Evolutionary conservation across 2,329 filamentous ascomycete genomes (phyloP).

Genomic region (Ceratocystis diversiconidia): DNA sequence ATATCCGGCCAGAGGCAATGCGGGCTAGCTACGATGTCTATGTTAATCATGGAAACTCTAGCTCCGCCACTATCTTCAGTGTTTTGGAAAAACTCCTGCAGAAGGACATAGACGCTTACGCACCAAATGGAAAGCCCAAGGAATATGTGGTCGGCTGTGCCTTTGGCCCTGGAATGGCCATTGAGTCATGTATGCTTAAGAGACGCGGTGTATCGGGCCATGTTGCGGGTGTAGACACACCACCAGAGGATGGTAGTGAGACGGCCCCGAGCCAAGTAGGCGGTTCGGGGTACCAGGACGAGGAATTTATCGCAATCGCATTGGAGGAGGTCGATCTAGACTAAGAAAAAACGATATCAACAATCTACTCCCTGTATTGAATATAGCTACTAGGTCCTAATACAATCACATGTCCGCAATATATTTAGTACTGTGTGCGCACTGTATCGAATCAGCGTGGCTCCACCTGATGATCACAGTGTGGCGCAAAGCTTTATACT

Average conservation of each 20-base stretch:
- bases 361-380: not conserved
- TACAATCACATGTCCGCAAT: not conserved
- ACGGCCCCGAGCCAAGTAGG: constrained; percentile 29
- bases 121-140: constrained; percentile 33
- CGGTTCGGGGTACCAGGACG: constrained; percentile 23
- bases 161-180: constrained; percentile 54
- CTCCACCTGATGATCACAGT: not conserved
- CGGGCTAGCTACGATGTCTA: constrained; percentile 57
- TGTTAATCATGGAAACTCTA: constrained; percentile 53
- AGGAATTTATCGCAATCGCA: constrained; percentile 20
- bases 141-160: constrained; percentile 53
- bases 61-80: constrained; percentile 54
- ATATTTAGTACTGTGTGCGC: not conserved
- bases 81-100: constrained; percentile 47
- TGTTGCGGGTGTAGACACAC: constrained; percentile 33
- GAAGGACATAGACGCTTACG: constrained; percentile 45
- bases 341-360: constrained; percentile 4
- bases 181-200: constrained; percentile 55
- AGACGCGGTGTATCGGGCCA: constrained; percentile 26
- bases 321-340: constrained; percentile 22
- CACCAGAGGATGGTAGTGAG: constrained; percentile 42
- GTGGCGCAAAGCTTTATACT: constrained; percentile 10
- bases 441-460: not conserved
- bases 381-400: not conserved
- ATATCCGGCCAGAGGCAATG: constrained; percentile 48